Evolutionary conservation across 1,284 basidiomycete genomes (phyloP).

Genomic region (Erythrobasidium hasegawianum): DNA sequence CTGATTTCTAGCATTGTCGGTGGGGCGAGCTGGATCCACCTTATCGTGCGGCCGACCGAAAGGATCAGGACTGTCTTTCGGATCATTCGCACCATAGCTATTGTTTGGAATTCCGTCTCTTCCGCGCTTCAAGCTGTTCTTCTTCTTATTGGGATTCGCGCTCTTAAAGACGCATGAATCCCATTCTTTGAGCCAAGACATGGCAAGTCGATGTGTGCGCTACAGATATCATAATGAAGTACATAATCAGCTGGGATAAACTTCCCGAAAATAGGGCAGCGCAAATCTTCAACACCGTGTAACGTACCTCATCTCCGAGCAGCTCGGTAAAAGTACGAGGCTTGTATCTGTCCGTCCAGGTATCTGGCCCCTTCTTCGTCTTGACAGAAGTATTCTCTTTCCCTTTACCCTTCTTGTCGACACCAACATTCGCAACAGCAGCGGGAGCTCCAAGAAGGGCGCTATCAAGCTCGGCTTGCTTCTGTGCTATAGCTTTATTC

Average conservation of each 20-base stretch:
- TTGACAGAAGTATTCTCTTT: constrained; percentile 14
- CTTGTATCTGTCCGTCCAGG: constrained; percentile 86
- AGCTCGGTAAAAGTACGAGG: constrained; percentile 81
- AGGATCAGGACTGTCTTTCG: constrained; percentile 39
- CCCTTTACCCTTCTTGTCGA: constrained; percentile 24
- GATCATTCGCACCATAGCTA: constrained; percentile 1
- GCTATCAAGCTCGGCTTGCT: too few species aligned
- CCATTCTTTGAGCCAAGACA: constrained; percentile 98
- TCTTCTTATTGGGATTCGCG: constrained; percentile 54
- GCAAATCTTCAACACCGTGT: too few species aligned
- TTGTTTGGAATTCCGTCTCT: constrained; percentile 8
- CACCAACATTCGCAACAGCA: neutral
- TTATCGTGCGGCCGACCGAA: constrained; percentile 69
- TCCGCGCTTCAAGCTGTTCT: constrained; percentile 47
- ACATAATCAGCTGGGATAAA: too few species aligned
- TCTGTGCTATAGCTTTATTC: constrained; percentile 33
- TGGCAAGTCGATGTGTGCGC: constrained; percentile 83
- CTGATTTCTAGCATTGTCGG: too few species aligned
- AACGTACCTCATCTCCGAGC: constrained; percentile 76
- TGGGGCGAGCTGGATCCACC: constrained; percentile 52
- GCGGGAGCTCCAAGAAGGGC: too few species aligned
- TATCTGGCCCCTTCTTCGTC: constrained; percentile 15
- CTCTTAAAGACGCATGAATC: constrained; percentile 93
- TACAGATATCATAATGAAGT: too few species aligned
- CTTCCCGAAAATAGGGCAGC: too few species aligned